Evolutionary conservation across 805 yeast species (phyloP), one percentile per base, ranked within the genome.

Genomic region (Ogataea paradorogensis): DNA sequence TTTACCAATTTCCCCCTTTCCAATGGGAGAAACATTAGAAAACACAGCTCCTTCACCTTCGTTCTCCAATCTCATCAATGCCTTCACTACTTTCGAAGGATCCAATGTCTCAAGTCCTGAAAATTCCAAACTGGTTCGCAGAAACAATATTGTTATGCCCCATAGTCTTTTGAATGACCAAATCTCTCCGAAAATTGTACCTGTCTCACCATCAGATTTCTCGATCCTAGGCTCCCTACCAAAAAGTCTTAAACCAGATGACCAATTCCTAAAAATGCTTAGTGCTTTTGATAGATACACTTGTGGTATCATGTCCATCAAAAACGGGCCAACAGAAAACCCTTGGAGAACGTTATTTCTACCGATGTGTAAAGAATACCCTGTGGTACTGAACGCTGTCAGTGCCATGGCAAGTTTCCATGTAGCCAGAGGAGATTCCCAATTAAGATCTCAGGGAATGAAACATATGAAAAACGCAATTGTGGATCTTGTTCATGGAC

Each of bases 351-450:
- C 71, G 7, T 51, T 73, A 28, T 60, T 80, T 33, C 56, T 80
- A 52, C 86, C 87, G 1, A 55, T 78, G 32, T 79, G 84, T 0
- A 50, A 63, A n/a, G 61, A 70, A 22, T 70, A 78, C 48, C 67
- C 80, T 1, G 82, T 80, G 9, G 59, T 82, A 42, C 74, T 73
- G 61, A 76, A 80, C 52, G 78, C 85, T 1, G 63, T 82, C 33
- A 78, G 83, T 2, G 76, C 86, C 5, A 78, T 82, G 81, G 77
- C 87, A 0, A 64, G 77, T 38, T 79, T 80, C 49, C 87, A 82
- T 51, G 63, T 74, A 14, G 71, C 76, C 0, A 51, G 73, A 28
- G 71, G 73, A 3, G 71, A 73, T 48, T 58, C 65, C 11, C 60
- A 62, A 7, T 44, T 77, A 31, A 52, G 81, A 14, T 59, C 74